A percentile compares a stretch with the other conserved stretches of the same genome.
Evolutionary conservation across 2,329 filamentous ascomycete genomes (phyloP).

Genomic region (Aureobasidium lini): DNA sequence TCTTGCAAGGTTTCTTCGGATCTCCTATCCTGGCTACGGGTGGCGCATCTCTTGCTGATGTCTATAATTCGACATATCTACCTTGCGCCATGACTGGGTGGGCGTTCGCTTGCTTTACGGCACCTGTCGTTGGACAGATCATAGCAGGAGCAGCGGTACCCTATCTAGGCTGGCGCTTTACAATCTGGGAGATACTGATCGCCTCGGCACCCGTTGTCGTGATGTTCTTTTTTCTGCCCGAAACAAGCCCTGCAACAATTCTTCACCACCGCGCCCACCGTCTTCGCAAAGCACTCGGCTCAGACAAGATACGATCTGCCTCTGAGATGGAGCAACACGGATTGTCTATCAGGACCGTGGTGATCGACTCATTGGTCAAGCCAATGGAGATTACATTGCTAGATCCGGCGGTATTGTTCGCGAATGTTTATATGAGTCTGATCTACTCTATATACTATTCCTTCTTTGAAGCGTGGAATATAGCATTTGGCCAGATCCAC

Average conservation of each 20-base stretch:
- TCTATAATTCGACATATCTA: neutral
- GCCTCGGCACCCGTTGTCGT: conserved; percentile 36
- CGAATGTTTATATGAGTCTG: conserved; percentile 25
- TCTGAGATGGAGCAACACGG: conserved; percentile 54
- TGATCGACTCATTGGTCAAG: conserved; percentile 44
- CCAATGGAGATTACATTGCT: conserved; percentile 21
- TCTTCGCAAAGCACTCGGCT: conserved; percentile 48
- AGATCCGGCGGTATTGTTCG: conserved; percentile 28
- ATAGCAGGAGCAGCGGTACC: neutral
- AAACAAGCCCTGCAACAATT: conserved; percentile 43
- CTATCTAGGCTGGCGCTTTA: conserved; percentile 24
- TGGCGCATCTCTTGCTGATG: conserved; percentile 46
- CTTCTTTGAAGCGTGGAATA: conserved; percentile 29
- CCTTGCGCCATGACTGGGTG: conserved; percentile 15
- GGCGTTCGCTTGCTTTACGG: conserved; percentile 21
- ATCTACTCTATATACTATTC: conserved; percentile 30
- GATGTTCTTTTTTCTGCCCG: neutral
- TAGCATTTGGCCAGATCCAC: too few species aligned
- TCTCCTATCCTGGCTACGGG: conserved; percentile 56
- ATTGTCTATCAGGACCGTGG: conserved; percentile 41
- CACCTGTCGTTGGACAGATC: conserved; percentile 2
- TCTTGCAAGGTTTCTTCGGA: conserved; percentile 60
- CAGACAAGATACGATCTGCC: conserved; percentile 40
- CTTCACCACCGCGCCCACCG: conserved; percentile 54
- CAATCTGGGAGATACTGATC: conserved; percentile 37